A percentile compares a stretch with the other conserved stretches of the same genome.
These are phyloP conservation scores for Rhodocollybia butyracea DNA, from an alignment of 768 basidiomycete species.

Conservation along the genomic window DNA sequence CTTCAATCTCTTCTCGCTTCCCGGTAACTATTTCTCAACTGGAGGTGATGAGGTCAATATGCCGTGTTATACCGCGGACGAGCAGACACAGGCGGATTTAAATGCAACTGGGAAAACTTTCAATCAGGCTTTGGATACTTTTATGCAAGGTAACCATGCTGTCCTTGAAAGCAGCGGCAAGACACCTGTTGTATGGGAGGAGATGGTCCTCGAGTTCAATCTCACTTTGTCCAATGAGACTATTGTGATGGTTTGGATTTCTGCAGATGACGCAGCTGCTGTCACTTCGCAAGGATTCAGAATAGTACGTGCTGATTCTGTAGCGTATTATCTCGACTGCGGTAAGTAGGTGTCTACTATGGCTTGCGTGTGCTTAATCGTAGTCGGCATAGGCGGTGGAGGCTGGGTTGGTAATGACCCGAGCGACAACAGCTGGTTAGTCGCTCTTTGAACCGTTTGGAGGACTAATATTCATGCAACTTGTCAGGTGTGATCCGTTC, in stretches of 20 bases:
- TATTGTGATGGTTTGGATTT: conserved; percentile 70
- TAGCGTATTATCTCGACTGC: conserved; percentile 83
- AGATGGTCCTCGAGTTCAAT: conserved; percentile 61
- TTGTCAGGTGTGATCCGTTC: conserved; percentile 54
- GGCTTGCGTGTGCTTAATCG: neutral
- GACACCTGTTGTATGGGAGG: conserved; percentile 83
- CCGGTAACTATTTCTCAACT: conserved; percentile 66
- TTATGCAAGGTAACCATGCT: conserved; percentile 57
- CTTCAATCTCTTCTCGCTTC: conserved; percentile 47
- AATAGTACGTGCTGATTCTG: conserved; percentile 66
- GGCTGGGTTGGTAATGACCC: conserved; percentile 54
- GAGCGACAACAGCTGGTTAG: conserved; percentile 54
- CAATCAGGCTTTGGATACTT: conserved; percentile 59
- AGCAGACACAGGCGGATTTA: conserved; percentile 54
- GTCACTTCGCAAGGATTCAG: conserved; percentile 60
- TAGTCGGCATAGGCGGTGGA: conserved; percentile 38
- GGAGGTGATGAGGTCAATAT: conserved; percentile 83
- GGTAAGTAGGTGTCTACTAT: conserved; percentile 19
- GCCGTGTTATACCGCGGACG: conserved; percentile 63
- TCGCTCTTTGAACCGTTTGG: neutral
- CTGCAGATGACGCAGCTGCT: conserved; percentile 52
- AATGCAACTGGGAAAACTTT: conserved; percentile 47
- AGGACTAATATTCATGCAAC: neutral
- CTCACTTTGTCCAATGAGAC: conserved; percentile 48
- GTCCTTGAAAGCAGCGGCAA: conserved; percentile 57